These are phyloP conservation scores for Hawksworthiomyces lignivorus DNA, from an alignment of 2,329 filamentous ascomycete genomes.

Conservation along the genomic window DNA sequence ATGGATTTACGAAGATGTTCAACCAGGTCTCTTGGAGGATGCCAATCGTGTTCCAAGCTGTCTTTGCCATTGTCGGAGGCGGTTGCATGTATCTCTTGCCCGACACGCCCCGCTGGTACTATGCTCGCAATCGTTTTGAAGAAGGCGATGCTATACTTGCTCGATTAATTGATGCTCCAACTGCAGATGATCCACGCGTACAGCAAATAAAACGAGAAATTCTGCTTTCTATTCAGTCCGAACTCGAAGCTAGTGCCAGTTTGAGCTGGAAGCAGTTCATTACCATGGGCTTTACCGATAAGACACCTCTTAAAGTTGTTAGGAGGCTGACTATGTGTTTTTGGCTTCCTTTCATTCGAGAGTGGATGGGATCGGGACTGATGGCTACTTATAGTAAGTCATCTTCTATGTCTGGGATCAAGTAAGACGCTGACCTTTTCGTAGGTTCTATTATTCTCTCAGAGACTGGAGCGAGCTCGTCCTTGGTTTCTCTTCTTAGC, in stretches of 20 bases:
- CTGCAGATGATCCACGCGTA: not conserved
- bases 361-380: conserved; percentile 1
- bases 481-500: not conserved
- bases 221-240: conserved; percentile 1
- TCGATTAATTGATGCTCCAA: not conserved
- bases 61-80: conserved; percentile 11
- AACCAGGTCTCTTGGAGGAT: not conserved
- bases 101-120: conserved; percentile 13
- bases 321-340: not conserved
- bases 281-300: not conserved
- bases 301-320: not conserved
- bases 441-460: not conserved
- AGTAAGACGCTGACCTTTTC: too few species aligned
- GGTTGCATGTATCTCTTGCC: conserved; percentile 15
- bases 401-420: too few species aligned
- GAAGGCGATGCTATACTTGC: conserved; percentile 1
- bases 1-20: not conserved
- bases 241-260: conserved; percentile 1
- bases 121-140: not conserved
- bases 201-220: not conserved
- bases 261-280: conserved; percentile 1
- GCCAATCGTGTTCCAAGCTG: conserved; percentile 1
- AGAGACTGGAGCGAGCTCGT: not conserved
- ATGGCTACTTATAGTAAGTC: conserved; percentile 1
- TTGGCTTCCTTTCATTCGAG: not conserved